phyloP scores from a whole-genome alignment of 2,329 filamentous ascomycete species.

The Aspergillus ibericus region DNA sequence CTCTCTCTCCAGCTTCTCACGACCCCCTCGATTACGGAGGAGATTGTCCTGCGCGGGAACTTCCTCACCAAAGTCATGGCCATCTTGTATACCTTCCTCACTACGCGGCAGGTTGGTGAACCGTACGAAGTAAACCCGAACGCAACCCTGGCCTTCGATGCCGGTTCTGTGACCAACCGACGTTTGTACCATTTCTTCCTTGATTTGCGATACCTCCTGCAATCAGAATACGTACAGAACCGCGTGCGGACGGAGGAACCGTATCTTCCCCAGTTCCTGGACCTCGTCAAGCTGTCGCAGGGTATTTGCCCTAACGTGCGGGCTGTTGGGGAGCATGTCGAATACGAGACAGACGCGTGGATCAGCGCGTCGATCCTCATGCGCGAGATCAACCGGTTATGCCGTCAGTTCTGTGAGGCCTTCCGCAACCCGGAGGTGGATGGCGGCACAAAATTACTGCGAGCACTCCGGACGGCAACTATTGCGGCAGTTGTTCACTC shows the following conservation, averaged over 20 bases:
- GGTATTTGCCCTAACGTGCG: constrained; percentile 93
- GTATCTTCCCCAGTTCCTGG: constrained; percentile 91
- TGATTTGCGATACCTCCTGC: constrained; percentile 87
- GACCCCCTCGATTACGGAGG: constrained; percentile 91
- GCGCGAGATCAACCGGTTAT: constrained; percentile 89
- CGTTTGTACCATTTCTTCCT: constrained; percentile 98
- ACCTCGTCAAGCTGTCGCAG: constrained; percentile 93
- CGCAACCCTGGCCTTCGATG: constrained; percentile 87
- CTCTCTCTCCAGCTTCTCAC: constrained; percentile 95
- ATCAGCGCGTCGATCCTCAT: constrained; percentile 94
- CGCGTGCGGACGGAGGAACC: constrained; percentile 78
- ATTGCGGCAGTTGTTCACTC: constrained; percentile 87
- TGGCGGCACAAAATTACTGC: constrained; percentile 66
- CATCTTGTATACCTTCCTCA: constrained; percentile 96
- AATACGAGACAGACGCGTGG: constrained; percentile 98
- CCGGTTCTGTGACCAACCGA: constrained; percentile 89
- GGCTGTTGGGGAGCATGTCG: constrained; percentile 91
- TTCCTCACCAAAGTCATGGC: constrained; percentile 94
- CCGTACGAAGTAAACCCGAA: constrained; percentile 84
- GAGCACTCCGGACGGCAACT: constrained; percentile 66
- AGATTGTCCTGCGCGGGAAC: constrained; percentile 91
- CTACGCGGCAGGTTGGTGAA: constrained; percentile 91
- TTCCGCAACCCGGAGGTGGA: constrained; percentile 71
- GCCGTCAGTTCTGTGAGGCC: constrained; percentile 81
- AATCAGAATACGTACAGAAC: constrained; percentile 83